phyloP scores from a whole-genome alignment of 129 eudicot genomes.

The Apium graveolens region DNA sequence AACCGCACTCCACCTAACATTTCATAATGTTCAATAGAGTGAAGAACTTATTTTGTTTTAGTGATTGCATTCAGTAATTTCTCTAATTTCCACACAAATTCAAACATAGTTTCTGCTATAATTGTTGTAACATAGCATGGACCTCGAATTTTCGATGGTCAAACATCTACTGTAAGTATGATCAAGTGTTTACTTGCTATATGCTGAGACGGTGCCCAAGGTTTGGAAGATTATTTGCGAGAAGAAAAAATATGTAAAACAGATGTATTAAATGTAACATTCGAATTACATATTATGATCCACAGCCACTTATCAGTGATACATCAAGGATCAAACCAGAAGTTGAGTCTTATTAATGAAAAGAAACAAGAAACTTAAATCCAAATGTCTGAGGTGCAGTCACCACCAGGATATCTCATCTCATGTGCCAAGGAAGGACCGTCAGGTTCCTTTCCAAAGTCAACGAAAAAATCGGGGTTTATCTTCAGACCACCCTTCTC shows the following conservation, averaged over 20 bases:
- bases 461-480: slow-evolving; percentile 75
- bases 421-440: slow-evolving; percentile 98
- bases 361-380: slow-evolving; percentile 19
- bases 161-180: neutral
- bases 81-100: too few relatives aligned
- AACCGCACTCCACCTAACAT: neutral
- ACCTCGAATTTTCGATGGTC: too few relatives aligned
- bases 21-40: neutral
- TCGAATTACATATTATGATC: neutral
- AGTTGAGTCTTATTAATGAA: neutral
- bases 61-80: too few relatives aligned
- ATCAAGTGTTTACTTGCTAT: neutral
- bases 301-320: neutral
- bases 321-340: neutral
- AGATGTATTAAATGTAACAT: neutral
- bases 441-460: slow-evolving; percentile 84
- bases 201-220: too few relatives aligned
- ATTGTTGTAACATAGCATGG: neutral
- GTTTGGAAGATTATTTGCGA: neutral
- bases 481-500: slow-evolving; percentile 73
- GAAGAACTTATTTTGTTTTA: neutral
- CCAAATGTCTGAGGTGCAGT: slow-evolving; percentile 99
- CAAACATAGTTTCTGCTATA: neutral
- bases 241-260: neutral
- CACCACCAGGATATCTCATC: slow-evolving; percentile 99